Evolutionary conservation across 208 protist genomes (phyloP), one percentile per base, ranked within the genome.

Genomic region (Trypanosoma cruzi): DNA sequence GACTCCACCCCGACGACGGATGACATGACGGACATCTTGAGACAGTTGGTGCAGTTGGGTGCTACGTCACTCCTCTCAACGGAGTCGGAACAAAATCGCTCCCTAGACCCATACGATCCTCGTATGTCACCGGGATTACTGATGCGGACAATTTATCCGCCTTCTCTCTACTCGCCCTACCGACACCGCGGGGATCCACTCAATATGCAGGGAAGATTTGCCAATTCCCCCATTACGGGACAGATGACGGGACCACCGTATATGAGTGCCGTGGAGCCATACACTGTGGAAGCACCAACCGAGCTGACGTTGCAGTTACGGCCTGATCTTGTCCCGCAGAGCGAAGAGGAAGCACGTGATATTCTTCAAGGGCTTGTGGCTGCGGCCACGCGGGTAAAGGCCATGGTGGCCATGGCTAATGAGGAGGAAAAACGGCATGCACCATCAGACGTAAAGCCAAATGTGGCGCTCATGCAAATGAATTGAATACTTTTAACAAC

Each of bases 131-230:
- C 90, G 0, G 79, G 80, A 0, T 72, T 89, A 2, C 60, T 96
- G 44, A 48, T 65, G 7, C 78, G 84, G 3, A 82, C 79, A 3
- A 60, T 92, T 14, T 96, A 96, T 54, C 80, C 81, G 0, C 32
- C 80, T 13, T 82, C 79, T 14, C 68, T 85, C 46, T 96, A 96
- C 77, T 92, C 80, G 11, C 90, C 90, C 1, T 89, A 88, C 62
- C 73, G 87, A 16, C 42, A 65, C n/a, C 58, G 71, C 18, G 77
- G 86, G 7, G 90, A 96, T 60, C 87, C 90, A 26, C 34, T 74
- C 7, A 48, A 53, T 14, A n/a, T 8, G 18, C 18, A 29, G 4
- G 56, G 36, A 8, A 40, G 29, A 26, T 28, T 60, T 49, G 48
- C 46, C 2, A 16, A 46, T 8, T 3, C 58, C 22, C 18, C 63